Evolutionary conservation across 2,329 filamentous ascomycete species (phyloP), one percentile per base, ranked within the genome.

Genomic region (Bimuria novae-zelandiae): DNA sequence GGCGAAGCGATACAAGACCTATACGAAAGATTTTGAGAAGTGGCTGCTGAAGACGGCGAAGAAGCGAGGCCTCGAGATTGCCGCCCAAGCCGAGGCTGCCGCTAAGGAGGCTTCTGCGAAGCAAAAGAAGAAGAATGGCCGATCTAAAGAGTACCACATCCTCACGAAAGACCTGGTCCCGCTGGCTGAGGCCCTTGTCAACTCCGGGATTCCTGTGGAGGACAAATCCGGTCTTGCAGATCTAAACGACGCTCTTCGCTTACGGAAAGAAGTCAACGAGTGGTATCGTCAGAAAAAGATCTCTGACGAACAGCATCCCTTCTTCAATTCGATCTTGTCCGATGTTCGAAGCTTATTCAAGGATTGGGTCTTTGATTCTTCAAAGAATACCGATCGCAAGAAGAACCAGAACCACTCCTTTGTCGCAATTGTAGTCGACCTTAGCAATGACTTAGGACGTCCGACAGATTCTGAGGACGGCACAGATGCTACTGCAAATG

Each of bases 211-310:
- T 16, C 56, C 56, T 21, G 41, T 58, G 5, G 32, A 46, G 12
- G 60, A 63, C 47, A 51, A 27, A 2, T 55, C 53, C 2, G 58
- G 58, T 6, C 32, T 64, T 5, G 35, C 32, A 8, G 56, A 64
- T 41, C 48, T 63, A 17, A 32, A 40, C 4, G 60, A 63, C 33
- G 61, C 61, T n/a, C 56, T 64, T 23, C 58, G 61, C 6, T 16
- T 48, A 10, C 42, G 60, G 33, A 64, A 58, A 40, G 61, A 64
- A 27, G 52, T 61, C 17, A 51, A 35, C 7, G 33, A 59, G 25
- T 60, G 42, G 33, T 57, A 61, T 29, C 42, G 32, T 17, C 17
- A 44, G 11, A 35, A 47, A 8, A 22, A 47, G 10, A 39, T 41
- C 2, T 30, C 35, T 16, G 60, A 64, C 22, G 40, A 44, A 4